phyloP scores from a whole-genome alignment of 2,329 filamentous ascomycete species.

The Colletotrichum acutatum region DNA sequence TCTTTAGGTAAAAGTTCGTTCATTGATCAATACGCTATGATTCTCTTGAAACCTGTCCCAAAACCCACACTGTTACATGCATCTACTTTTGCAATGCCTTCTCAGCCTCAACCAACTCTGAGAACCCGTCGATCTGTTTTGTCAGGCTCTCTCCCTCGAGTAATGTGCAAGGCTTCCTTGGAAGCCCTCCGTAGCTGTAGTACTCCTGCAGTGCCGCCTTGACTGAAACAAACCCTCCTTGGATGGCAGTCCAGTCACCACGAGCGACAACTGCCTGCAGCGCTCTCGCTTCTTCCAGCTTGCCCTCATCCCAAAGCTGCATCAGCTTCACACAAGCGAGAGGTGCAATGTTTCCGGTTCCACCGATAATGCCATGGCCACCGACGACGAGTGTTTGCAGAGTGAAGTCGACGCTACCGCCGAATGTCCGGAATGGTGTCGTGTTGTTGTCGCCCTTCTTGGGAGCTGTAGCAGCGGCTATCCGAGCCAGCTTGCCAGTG shows the following conservation, averaged over 20 bases:
- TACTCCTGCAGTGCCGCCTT: constrained; percentile 73
- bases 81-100: constrained; percentile 19
- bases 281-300: constrained; percentile 66
- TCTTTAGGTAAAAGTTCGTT: not conserved
- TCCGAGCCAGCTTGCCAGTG: constrained; percentile 67
- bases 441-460: constrained; percentile 25
- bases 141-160: constrained; percentile 41
- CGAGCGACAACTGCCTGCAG: constrained; percentile 73
- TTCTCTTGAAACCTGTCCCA: not conserved
- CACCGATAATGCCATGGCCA: constrained; percentile 78
- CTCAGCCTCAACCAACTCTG: constrained; percentile 43
- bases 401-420: constrained; percentile 79
- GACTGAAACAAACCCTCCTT: constrained; percentile 75
- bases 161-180: constrained; percentile 60
- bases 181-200: constrained; percentile 71
- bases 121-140: constrained; percentile 42
- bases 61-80: not conserved
- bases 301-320: constrained; percentile 68
- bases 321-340: constrained; percentile 71
- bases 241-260: constrained; percentile 77
- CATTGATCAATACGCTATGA: not conserved
- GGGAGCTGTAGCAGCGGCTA: constrained; percentile 52
- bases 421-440: constrained; percentile 72
- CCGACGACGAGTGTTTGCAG: constrained; percentile 77
- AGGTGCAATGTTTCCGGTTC: constrained; percentile 77